phyloP scores from a whole-genome alignment of 2,329 filamentous ascomycete genomes.

The Rutstroemia sp. region DNA sequence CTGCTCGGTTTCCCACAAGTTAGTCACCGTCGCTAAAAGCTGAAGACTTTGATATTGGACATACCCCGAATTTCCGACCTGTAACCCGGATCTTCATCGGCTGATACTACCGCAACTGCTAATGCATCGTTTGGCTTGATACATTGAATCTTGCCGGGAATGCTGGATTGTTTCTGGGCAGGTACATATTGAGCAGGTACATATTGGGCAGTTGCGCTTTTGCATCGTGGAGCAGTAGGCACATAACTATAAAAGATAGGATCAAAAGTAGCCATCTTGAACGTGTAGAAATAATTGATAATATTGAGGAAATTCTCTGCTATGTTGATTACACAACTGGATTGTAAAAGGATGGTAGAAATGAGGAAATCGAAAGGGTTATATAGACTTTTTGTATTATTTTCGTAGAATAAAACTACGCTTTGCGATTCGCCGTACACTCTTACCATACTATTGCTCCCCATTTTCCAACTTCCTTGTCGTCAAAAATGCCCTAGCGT shows the following conservation, averaged over 20 bases:
- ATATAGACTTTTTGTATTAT: no score
- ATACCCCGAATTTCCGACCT: not conserved
- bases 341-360: no score
- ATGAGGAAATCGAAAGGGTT: no score
- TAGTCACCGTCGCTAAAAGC: not conserved
- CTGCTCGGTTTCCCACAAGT: not conserved
- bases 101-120: no score
- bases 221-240: constrained; percentile 17
- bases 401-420: no score
- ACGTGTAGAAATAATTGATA: constrained; percentile 14
- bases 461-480: no score
- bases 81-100: not conserved
- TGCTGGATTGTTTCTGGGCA: not conserved
- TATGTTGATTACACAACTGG: no score
- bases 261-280: constrained; percentile 14
- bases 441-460: no score
- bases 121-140: not conserved
- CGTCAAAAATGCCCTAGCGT: no score
- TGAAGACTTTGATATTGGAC: not conserved
- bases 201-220: constrained; percentile 10
- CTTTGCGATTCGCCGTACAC: no score
- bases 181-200: no score
- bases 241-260: constrained; percentile 15
- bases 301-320: constrained; percentile 4
- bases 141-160: not conserved